Percentiles rank a stretch among this genome's conserved stretches.
phyloP scores from a whole-genome alignment of 2,329 filamentous ascomycete genomes.

The Penicillium sp. region DNA sequence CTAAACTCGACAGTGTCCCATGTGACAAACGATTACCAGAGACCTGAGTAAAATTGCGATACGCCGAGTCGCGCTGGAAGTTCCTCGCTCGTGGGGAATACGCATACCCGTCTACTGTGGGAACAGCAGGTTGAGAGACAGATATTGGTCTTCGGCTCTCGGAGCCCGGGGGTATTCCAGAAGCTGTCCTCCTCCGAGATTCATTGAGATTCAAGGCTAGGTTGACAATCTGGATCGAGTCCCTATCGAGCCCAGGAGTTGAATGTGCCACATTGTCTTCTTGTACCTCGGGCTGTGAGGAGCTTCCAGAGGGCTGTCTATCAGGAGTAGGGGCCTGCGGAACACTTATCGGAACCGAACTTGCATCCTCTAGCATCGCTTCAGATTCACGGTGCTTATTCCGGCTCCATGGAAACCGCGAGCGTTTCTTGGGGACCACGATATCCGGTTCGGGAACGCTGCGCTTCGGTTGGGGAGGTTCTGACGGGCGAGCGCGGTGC shows the following conservation, averaged over 20 bases:
- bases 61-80: conserved; percentile 16
- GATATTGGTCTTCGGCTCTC: conserved; percentile 35
- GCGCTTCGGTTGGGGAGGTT: conserved; percentile 40
- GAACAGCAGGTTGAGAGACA: conserved; percentile 22
- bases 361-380: conserved; percentile 25
- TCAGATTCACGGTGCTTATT: conserved; percentile 33
- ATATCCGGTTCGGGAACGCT: conserved; percentile 37
- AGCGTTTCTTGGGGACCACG: conserved; percentile 36
- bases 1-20: conserved; percentile 8
- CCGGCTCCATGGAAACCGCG: conserved; percentile 35
- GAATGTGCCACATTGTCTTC: conserved; percentile 13
- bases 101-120: conserved; percentile 22
- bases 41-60: conserved; percentile 26
- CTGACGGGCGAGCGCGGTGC: conserved; percentile 24
- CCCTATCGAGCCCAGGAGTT: conserved; percentile 58
- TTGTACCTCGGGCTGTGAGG: conserved; percentile 13
- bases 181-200: conserved; percentile 61
- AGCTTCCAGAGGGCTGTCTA: conserved; percentile 11
- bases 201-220: conserved; percentile 89
- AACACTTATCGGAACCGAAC: conserved; percentile 6
- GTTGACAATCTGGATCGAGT: conserved; percentile 86
- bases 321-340: conserved; percentile 15
- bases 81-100: conserved; percentile 14
- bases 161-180: conserved; percentile 55
- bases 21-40: conserved; percentile 22